Conservation (phyloP, 441 rosid species). For the Gossypium davidsonii region DNA sequence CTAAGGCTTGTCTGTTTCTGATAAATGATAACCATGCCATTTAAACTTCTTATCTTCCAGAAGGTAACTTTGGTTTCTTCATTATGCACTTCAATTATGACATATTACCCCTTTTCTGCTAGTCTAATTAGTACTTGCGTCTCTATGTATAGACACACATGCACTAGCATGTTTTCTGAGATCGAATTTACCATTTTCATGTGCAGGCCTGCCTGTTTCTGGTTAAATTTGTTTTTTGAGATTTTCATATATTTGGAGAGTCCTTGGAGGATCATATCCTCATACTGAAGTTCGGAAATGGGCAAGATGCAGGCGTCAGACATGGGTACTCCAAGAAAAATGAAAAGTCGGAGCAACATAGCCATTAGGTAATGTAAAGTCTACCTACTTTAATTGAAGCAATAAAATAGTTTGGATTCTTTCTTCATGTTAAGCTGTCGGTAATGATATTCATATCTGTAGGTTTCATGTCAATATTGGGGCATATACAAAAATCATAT, state of each 20-base stretch:
- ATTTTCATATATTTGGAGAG: not conserved
- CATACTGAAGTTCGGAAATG: not conserved
- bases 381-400: not conserved
- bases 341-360: not conserved
- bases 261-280: not conserved
- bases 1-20: not conserved
- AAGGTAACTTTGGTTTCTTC: constrained; percentile 5
- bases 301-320: not conserved
- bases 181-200: not conserved
- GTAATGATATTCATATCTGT: not conserved
- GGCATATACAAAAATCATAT: too few species aligned
- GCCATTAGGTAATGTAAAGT: not conserved
- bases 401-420: not conserved
- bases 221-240: not conserved
- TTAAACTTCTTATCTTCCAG: constrained; percentile 10
- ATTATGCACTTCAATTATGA: not conserved
- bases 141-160: not conserved
- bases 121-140: not conserved
- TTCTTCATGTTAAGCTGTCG: not conserved
- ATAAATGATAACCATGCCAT: not conserved
- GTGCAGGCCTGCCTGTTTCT: not conserved
- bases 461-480: not conserved
- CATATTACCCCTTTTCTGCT: not conserved
- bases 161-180: not conserved
- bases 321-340: not conserved